Conservation (phyloP, 768 basidiomycete genomes). For the Phlebiopsis flavidoalba region DNA sequence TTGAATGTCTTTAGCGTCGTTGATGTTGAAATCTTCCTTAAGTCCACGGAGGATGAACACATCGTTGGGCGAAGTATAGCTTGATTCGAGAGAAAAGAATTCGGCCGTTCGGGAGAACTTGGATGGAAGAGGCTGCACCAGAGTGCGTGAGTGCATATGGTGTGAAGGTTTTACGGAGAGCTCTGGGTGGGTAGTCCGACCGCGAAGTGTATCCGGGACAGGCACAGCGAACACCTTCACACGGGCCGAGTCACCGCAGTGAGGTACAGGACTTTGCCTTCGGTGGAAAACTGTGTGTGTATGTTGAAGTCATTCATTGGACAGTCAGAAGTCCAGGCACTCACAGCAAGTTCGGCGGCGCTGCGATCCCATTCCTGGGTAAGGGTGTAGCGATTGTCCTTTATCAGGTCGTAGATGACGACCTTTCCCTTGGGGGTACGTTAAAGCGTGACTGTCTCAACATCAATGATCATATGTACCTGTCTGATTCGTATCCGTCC, state of each 20-base stretch:
- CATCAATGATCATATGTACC: constrained; percentile 30
- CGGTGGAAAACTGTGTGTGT: constrained; percentile 60
- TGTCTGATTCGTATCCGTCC: constrained; percentile 89
- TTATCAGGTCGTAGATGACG: constrained; percentile 70
- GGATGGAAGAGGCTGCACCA: constrained; percentile 56
- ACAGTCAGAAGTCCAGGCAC: constrained; percentile 18
- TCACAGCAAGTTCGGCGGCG: constrained; percentile 53
- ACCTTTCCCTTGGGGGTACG: constrained; percentile 50
- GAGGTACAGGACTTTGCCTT: constrained; percentile 64
- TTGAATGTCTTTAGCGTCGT: constrained; percentile 22
- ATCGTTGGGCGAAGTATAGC: constrained; percentile 76
- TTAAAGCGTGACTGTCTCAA: constrained; percentile 30
- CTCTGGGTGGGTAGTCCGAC: constrained; percentile 50
- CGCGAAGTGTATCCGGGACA: constrained; percentile 54
- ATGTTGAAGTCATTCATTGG: background rate
- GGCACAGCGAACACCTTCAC: constrained; percentile 70
- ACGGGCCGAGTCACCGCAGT: constrained; percentile 76
- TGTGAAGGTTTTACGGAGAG: constrained; percentile 34
- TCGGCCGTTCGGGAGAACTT: constrained; percentile 52
- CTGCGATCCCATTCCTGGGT: constrained; percentile 87
- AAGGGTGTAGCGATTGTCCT: constrained; percentile 62
- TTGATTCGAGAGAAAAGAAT: constrained; percentile 71
- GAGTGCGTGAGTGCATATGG: constrained; percentile 58
- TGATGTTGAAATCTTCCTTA: constrained; percentile 30
- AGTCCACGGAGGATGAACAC: constrained; percentile 58